Percentiles rank a stretch among this genome's conserved stretches.
Evolutionary conservation across 306 rosid species (phyloP).

Genomic region (Vachellia pachyceras): DNA sequence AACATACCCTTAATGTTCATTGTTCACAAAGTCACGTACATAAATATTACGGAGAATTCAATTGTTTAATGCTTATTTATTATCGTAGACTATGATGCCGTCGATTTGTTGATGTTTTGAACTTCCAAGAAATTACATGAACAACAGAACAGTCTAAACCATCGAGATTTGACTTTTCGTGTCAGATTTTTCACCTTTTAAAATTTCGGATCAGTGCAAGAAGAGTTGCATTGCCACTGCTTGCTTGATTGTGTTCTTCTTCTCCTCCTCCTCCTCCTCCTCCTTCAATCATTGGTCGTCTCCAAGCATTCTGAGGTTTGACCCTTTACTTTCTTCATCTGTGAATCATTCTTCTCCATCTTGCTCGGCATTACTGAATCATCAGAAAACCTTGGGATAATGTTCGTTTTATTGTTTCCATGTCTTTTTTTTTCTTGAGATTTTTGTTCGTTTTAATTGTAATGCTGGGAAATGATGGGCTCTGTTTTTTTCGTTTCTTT

Average conservation of each 20-base stretch:
- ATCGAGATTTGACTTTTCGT: constrained; percentile 5
- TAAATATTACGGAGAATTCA: neutral
- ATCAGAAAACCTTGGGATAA: neutral
- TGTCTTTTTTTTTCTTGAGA: neutral
- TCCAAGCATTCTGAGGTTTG: constrained; percentile 20
- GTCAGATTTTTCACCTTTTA: neutral
- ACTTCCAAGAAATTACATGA: neutral
- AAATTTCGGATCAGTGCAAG: neutral
- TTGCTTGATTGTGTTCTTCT: neutral
- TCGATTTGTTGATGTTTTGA: neutral
- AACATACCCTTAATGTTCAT: too few relatives aligned
- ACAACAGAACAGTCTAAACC: neutral
- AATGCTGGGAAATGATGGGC: constrained; percentile 14
- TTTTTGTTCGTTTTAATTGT: neutral
- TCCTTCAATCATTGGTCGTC: too few relatives aligned
- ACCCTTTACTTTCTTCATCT: neutral
- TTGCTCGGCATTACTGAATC: neutral
- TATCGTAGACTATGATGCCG: neutral
- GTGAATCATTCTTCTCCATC: neutral
- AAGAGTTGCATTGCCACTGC: neutral
- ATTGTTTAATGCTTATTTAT: neutral
- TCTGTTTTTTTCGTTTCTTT: neutral
- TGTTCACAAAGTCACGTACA: too few relatives aligned
- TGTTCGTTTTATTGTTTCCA: neutral
- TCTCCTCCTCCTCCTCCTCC: neutral